phyloP scores from a whole-genome alignment of 179 eudicot species.

The Gypsophila paniculata region DNA sequence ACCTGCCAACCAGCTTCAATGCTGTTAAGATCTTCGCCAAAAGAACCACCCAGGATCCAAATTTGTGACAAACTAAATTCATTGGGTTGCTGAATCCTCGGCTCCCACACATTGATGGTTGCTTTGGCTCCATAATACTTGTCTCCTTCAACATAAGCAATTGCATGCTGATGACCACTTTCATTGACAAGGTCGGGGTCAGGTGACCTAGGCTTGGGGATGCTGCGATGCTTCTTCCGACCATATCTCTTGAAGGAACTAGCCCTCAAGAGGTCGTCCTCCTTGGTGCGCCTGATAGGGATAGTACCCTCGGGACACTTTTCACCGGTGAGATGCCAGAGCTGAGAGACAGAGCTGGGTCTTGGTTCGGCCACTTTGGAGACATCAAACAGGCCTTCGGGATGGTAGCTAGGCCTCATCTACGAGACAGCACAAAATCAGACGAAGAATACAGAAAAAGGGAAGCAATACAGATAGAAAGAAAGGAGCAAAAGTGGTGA shows the following conservation, averaged over 20 bases:
- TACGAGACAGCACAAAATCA: conserved; percentile 22
- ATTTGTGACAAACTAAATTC: conserved; percentile 97
- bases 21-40: conserved; percentile 97
- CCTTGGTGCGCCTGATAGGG: conserved; percentile 85
- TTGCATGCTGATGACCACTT: conserved; percentile 99
- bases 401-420: conserved; percentile 89
- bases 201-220: conserved; percentile 86
- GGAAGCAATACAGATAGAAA: no score
- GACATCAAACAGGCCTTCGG: conserved; percentile 73
- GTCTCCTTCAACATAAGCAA: conserved; percentile 96
- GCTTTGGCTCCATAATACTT: conserved; percentile 95
- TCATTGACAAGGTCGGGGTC: conserved; percentile 88
- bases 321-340: conserved; percentile 73
- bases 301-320: conserved; percentile 71
- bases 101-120: conserved; percentile 96
- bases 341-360: conserved; percentile 46
- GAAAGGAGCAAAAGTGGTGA: no score
- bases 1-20: conserved; percentile 99
- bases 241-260: conserved; percentile 85
- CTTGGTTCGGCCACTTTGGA: conserved; percentile 43
- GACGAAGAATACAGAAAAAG: no score
- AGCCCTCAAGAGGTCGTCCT: conserved; percentile 80
- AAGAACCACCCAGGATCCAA: conserved; percentile 96
- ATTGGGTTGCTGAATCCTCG: conserved; percentile 84
- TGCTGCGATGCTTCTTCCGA: conserved; percentile 62